Evolutionary conservation across 768 basidiomycete genomes (phyloP).

Genomic region (Amanita thiersii): DNA sequence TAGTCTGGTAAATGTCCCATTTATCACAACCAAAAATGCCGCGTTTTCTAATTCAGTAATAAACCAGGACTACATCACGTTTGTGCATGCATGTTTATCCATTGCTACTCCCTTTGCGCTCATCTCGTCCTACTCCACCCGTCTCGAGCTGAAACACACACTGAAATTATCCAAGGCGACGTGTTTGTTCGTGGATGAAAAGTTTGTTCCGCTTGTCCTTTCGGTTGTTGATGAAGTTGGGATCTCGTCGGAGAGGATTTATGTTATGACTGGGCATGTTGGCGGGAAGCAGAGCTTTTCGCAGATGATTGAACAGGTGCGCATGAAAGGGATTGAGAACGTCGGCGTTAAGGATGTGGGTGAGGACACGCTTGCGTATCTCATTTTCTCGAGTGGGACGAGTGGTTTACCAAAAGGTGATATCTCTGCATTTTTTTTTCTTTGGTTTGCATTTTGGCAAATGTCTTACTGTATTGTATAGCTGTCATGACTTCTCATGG

Average conservation of each 20-base stretch:
- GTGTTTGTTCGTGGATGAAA: constrained; percentile 25
- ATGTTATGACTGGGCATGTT: constrained; percentile 36
- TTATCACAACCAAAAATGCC: background rate
- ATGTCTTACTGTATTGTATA: too few species aligned
- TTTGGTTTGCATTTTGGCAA: too few species aligned
- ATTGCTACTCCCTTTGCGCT: constrained; percentile 24
- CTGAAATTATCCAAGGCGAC: constrained; percentile 24
- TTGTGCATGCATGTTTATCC: constrained; percentile 23
- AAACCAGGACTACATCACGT: constrained; percentile 26
- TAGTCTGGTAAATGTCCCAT: constrained; percentile 48
- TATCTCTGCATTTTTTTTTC: too few species aligned
- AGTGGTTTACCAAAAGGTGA: constrained; percentile 75
- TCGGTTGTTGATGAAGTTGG: constrained; percentile 26
- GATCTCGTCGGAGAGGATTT: constrained; percentile 34
- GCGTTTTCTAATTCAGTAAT: background rate
- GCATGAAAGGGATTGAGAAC: constrained; percentile 26
- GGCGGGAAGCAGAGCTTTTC: constrained; percentile 34
- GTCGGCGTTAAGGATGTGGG: constrained; percentile 35
- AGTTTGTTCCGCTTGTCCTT: constrained; percentile 19
- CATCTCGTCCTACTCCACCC: constrained; percentile 28
- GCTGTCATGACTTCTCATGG: constrained; percentile 69
- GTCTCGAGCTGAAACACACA: constrained; percentile 29
- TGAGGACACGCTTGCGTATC: constrained; percentile 54
- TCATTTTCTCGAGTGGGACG: constrained; percentile 74
- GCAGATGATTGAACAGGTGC: constrained; percentile 33